Evolutionary conservation across 2,329 filamentous ascomycete genomes (phyloP), one percentile per base, ranked within the genome.

Genomic region (Dactylellina haptotyla): DNA sequence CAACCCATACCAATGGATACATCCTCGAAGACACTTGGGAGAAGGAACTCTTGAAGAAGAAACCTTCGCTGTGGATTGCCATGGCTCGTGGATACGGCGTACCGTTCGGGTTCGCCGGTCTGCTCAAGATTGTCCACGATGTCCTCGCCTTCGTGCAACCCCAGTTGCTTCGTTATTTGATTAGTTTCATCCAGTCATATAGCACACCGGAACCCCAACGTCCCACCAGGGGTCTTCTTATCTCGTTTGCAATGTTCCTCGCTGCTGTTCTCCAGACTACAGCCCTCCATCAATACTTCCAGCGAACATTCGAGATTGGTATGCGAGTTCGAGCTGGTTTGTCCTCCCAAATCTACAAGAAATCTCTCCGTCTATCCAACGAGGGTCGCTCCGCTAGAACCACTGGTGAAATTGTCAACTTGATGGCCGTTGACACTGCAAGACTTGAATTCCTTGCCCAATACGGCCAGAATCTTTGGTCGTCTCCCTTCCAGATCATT

Each of bases 351-450:
- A 98, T 99, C 76, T 99, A 99, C 81, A 87, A 89, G 70, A 99
- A 99, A 82, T 90, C 93, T 0, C 85, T 98, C 75, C 89, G 88
- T 75, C 84, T 99, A 16, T 98, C 94, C 3, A 98, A 96, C 78
- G 95, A 99, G 82, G 95, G 95, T 6, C 88, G 94, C 61, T 87
- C 93, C 1, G 83, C 88, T 46, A 97, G 98, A 82, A 91, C 92
- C 0, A 99, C 95, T 0, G 95, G 95, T 66, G 96, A 99, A 79
- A 98, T 99, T 79, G 95, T 99, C 80, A 99, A 99, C 80, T 95
- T 97, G 82, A 99, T 99, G 94, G 95, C 96, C 48, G 94, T 99
- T 8, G 95, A 99, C 80, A 94, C 94, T 12, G 95, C 99, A 81
- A 90, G 96, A 76, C 85, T 99, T 91, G 97, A 79, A 73, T 76